Base-by-base conservation (phyloP, 352 stramenopile species). In the Phytophthora syringae region DNA sequence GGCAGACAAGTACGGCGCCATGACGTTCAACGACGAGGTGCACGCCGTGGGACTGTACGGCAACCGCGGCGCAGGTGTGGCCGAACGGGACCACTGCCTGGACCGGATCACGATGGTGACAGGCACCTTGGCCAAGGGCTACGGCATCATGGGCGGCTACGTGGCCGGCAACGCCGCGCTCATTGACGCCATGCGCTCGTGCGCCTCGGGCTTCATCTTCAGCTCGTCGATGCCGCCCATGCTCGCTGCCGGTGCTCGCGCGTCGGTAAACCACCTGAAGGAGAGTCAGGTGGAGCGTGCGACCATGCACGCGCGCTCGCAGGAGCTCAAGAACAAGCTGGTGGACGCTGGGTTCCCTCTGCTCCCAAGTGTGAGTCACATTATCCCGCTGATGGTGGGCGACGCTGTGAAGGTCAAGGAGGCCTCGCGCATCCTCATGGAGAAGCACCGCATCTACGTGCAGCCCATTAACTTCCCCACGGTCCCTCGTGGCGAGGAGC, bases 391-490 rank as follows among this genome's bases (percentile, higher is more conserved):
- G 3, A 95, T 97, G 80, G 89, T 97, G 27, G 78, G 82, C 37
- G 90, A 97, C 60, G 83, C 90, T 10, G 78, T 88, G 39, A 97
- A 97, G 72, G 85, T 92, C 37, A 96, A 97, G 82, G 81, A 90
- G 58, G 89, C 89, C 16, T 95, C 88, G 45, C 82, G 90, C 49
- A 86, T 96, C n/a, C 71, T 97, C 21, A 93, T 97, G 80, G 83
- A 97, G 57, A 91, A 96, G 70, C 74, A 96, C 85, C 79, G 81
- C 74, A 97, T 97, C 53, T 97, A 97, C 77, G 77, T 96, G 40
- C 90, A 97, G 86, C 87, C 90, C 2, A 97, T 97, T 74, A 97
- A 97, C 83, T 97, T 96, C 54, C 90, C 90, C 0, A 97, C 90
- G 2, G 90, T 97, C 28, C 88, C 88, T 1, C 80, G 85, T 64